Percentiles rank a stretch among this genome's conserved stretches.
Evolutionary conservation across 306 rosid genomes (phyloP).

Genomic region (Purshia tridentata): DNA sequence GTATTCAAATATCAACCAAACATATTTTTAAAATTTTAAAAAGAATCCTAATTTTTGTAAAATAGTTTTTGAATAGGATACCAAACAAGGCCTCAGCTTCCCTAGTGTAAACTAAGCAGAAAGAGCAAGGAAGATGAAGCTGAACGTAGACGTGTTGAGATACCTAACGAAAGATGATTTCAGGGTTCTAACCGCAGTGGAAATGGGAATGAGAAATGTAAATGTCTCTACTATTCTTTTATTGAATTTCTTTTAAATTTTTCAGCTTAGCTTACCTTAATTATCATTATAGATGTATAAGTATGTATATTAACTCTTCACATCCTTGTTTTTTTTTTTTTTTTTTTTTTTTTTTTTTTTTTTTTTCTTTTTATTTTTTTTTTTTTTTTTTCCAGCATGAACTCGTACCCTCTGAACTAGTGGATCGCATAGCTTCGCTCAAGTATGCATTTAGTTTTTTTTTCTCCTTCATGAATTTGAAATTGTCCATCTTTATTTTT

Average conservation of each 20-base stretch:
- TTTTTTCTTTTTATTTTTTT: too few species aligned
- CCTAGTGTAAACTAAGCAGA: background rate
- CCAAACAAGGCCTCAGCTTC: background rate
- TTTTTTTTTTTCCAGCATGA: conserved; percentile 65
- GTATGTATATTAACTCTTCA: background rate
- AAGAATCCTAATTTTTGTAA: too few species aligned
- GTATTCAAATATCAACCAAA: too few species aligned
- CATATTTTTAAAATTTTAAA: too few species aligned
- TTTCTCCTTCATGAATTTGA: background rate
- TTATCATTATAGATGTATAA: too few species aligned
- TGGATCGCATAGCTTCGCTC: conserved; percentile 71
- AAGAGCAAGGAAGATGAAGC: conserved; percentile 52
- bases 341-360: conserved; percentile 18
- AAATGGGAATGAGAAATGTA: conserved; percentile 90
- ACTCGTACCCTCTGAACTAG: conserved; percentile 71
- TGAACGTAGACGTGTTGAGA: conserved; percentile 71
- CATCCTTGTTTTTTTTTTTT: conserved; percentile 1
- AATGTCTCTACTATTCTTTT: conserved; percentile 6
- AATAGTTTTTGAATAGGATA: too few species aligned
- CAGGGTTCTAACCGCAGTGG: conserved; percentile 91
- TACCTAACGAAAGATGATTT: conserved; percentile 87
- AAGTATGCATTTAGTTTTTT: conserved; percentile 39
- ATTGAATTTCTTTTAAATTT: too few species aligned
- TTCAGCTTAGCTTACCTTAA: background rate
- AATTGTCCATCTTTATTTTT: background rate